Evolutionary conservation across 495 filamentous ascomycete genomes (phyloP), one percentile per base, ranked within the genome.

Genomic region (Clavariopsis aquatica): DNA sequence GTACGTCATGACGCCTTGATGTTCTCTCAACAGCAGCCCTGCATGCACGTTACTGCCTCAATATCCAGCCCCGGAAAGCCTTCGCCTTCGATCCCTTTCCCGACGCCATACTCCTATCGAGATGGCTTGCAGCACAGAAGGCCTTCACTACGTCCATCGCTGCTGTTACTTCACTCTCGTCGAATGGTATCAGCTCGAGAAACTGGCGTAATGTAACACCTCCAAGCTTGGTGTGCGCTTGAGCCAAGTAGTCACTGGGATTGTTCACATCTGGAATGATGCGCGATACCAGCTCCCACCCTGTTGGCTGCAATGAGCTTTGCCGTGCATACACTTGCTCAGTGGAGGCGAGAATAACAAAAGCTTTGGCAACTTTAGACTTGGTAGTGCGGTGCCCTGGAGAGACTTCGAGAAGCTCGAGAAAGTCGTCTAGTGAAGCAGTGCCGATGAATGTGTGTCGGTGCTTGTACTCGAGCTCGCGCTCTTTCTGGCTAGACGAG

Each of bases 381-480:
- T 51, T 49, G 1, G 57, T 60, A 7, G 55, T 58, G 4, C 3
- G 49, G 41, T 31, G n/a, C 24, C 29, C 57, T 23, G 6, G 13
- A 4, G 41, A n/a, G 8, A 60, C n/a, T 8, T 60, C 57, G 12
- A 60, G 57, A 6, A 51, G 1, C 45, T 60, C 57, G 41, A 60
- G 57, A 22, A 60, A 60, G 22, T 60, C 57, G 45, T 60, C 57
- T 12, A 60, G 27, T 4, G 57, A 60, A 2, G 41, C 45, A 34
- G 57, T 60, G 22, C 57, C 57, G 28, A 60, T 60, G 24, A 60
- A 60, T 22, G 45, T 51, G 23, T 60, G 57, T 9, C 57, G 57
- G 45, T 60, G 57, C 20, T 60, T 26, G 57, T 60, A 60, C 24
- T 60, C 57, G 10, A 60, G 26, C 13, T 60, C 57, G 13, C 57